phyloP scores from a whole-genome alignment of 2,329 filamentous ascomycete species.

The Gliomastix tumulicola region DNA sequence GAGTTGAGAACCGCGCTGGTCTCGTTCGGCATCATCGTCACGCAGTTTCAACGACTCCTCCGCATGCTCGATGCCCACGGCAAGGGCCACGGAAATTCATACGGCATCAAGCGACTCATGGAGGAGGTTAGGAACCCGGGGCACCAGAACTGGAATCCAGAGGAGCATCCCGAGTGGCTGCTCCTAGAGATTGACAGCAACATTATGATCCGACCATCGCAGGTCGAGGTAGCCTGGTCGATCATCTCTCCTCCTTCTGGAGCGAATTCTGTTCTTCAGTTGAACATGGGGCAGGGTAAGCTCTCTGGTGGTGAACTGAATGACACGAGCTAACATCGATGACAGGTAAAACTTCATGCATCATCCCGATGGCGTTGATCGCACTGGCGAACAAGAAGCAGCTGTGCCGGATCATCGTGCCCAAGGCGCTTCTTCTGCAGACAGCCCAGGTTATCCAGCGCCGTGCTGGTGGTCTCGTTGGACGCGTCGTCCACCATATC shows the following conservation, averaged over 20 bases:
- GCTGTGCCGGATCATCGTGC: slow-evolving; percentile 52
- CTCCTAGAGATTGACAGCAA: slow-evolving; percentile 58
- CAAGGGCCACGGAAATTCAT: too few relatives aligned
- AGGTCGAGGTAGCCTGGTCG: slow-evolving; percentile 46
- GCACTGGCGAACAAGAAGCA: slow-evolving; percentile 40
- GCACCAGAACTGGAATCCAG: slow-evolving; percentile 47
- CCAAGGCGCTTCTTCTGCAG: slow-evolving; percentile 48
- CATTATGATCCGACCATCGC: slow-evolving; percentile 52
- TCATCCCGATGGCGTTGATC: slow-evolving; percentile 56
- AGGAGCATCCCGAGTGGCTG: slow-evolving; percentile 49
- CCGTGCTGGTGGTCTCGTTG: slow-evolving; percentile 42
- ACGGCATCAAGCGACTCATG: slow-evolving; percentile 32
- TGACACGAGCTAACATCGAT: too few relatives aligned
- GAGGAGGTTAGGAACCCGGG: slow-evolving; percentile 43
- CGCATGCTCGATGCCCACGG: slow-evolving; percentile 27
- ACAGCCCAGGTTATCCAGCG: slow-evolving; percentile 49
- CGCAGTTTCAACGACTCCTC: slow-evolving; percentile 33
- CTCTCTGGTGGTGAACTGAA: slow-evolving; percentile 11
- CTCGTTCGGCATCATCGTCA: slow-evolving; percentile 32
- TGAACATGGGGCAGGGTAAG: slow-evolving; percentile 60
- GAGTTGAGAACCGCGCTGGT: slow-evolving; percentile 32
- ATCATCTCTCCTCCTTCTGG: slow-evolving; percentile 40
- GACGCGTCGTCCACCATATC: slow-evolving; percentile 43
- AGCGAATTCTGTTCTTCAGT: slow-evolving; percentile 50
- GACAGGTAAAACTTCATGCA: slow-evolving; percentile 65